Conservation (phyloP, 192 early-diverging fungal species). For the Coemansia reversa region DNA sequence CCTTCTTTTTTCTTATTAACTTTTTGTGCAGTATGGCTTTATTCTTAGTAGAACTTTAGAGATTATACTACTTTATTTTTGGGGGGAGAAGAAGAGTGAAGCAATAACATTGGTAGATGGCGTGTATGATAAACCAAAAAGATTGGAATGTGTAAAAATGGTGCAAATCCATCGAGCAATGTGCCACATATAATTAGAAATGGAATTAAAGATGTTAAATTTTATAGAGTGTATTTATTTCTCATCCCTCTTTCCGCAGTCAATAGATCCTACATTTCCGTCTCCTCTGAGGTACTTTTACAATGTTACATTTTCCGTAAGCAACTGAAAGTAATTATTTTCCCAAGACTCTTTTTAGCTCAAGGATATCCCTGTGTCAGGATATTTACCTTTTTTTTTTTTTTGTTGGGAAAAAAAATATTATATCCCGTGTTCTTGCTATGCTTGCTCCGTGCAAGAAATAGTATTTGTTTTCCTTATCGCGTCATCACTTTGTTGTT, state of each 20-base stretch:
- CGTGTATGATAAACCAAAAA: neutral
- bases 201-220: too few species aligned
- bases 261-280: neutral
- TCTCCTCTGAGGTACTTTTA: neutral
- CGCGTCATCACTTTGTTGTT: neutral
- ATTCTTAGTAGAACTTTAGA: neutral
- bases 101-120: neutral
- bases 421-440: too few species aligned
- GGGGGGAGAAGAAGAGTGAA: neutral
- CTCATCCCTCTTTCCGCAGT: too few species aligned
- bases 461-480: neutral
- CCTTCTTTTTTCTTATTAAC: too few species aligned
- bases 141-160: neutral
- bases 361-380: neutral
- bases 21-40: neutral
- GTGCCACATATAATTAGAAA: too few species aligned
- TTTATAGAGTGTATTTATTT: too few species aligned
- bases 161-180: neutral
- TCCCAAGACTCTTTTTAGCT: neutral
- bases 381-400: neutral
- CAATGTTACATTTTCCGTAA: neutral
- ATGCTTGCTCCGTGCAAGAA: too few species aligned
- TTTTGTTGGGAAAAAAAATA: too few species aligned
- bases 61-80: neutral
- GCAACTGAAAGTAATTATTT: neutral